These are phyloP conservation scores for Gossypium australe DNA, from an alignment of 345 rosid species.

Conservation along the genomic window DNA sequence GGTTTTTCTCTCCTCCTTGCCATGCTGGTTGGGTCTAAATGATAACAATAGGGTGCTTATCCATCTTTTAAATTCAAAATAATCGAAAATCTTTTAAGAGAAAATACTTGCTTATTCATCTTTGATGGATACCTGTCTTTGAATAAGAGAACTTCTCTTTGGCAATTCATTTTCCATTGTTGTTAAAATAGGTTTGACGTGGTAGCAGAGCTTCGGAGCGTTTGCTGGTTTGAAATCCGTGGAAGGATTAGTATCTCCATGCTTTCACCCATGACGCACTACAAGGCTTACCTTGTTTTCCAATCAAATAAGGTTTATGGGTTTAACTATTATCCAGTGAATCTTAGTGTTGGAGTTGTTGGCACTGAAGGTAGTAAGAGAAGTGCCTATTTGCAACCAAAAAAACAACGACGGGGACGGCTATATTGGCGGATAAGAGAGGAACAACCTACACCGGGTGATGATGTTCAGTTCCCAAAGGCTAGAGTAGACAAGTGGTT, in stretches of 20 bases:
- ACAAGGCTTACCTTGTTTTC: slow-evolving; percentile 45
- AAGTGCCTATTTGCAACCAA: slow-evolving; percentile 16
- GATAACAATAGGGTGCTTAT: too few relatives aligned
- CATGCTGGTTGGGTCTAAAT: too few relatives aligned
- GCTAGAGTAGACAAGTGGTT: slow-evolving; percentile 49
- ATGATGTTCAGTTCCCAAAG: slow-evolving; percentile 10
- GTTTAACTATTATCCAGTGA: slow-evolving; percentile 29
- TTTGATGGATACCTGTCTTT: too few relatives aligned
- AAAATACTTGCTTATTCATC: too few relatives aligned
- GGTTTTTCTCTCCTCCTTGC: slow-evolving; percentile 16
- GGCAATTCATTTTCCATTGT: not conserved
- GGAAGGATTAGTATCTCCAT: slow-evolving; percentile 29
- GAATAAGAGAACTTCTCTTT: not conserved
- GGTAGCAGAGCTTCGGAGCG: slow-evolving; percentile 43
- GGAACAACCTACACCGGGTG: not conserved
- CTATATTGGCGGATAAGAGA: too few relatives aligned
- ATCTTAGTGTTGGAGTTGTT: slow-evolving; percentile 26
- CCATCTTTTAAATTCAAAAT: too few relatives aligned
- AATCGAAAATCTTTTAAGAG: too few relatives aligned
- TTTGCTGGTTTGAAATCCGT: slow-evolving; percentile 47
- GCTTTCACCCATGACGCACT: slow-evolving; percentile 39
- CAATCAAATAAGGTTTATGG: slow-evolving; percentile 19
- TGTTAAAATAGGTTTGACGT: slow-evolving; percentile 28
- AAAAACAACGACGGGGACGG: not conserved
- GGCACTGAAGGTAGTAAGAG: slow-evolving; percentile 18